Evolutionary conservation across 2,329 filamentous ascomycete species (phyloP).

Genomic region (Aspergillus niger): DNA sequence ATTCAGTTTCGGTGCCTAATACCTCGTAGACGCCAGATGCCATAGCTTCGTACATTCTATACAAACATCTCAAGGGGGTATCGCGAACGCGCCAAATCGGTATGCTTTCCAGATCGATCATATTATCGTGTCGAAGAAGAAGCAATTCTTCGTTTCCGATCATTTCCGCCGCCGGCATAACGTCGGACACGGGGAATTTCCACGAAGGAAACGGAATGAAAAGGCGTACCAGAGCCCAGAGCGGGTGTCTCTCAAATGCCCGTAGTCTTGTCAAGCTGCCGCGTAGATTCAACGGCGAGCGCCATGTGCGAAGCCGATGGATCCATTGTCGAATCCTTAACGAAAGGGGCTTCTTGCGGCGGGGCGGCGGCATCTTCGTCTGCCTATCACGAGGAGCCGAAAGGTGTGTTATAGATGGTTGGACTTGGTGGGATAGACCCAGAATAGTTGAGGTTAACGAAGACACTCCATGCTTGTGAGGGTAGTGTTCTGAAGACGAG

Average conservation of each 20-base stretch:
- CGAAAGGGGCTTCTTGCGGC: not conserved
- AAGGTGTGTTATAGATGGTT: not conserved
- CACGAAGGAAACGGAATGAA: constrained; percentile 29
- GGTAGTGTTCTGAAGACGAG: not conserved
- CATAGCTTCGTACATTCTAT: constrained; percentile 10
- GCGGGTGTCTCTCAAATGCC: constrained; percentile 23
- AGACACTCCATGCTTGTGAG: not conserved
- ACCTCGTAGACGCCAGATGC: not conserved
- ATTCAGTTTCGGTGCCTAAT: constrained; percentile 7
- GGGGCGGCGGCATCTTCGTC: not conserved
- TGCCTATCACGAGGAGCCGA: not conserved
- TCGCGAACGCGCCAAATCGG: constrained; percentile 12
- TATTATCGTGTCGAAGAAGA: constrained; percentile 11
- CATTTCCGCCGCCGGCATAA: constrained; percentile 18
- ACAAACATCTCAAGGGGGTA: constrained; percentile 6
- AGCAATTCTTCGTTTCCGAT: constrained; percentile 18
- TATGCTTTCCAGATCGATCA: constrained; percentile 21
- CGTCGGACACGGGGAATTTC: constrained; percentile 26
- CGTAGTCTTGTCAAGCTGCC: constrained; percentile 24
- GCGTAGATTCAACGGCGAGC: constrained; percentile 25
- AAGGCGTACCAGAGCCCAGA: constrained; percentile 24
- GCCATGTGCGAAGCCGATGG: constrained; percentile 17
- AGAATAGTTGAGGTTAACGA: not conserved
- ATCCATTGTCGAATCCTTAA: not conserved
- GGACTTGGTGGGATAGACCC: not conserved